phyloP scores from a whole-genome alignment of 1,139 yeast genomes.

The Yamadazyma atmosphaerica region DNA sequence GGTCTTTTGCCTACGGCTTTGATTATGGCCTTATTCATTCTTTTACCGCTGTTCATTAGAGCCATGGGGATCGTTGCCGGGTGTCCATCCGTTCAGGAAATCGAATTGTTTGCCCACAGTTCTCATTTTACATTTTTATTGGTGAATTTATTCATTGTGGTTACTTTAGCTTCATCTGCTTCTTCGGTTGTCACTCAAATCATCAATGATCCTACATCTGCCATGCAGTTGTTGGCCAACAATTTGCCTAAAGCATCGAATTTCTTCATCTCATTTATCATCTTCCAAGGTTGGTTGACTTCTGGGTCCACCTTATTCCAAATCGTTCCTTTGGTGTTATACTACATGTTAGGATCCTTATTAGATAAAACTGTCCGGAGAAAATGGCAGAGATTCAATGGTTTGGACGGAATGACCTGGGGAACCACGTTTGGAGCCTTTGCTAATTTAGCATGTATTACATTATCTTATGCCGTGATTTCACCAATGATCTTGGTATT shows the following conservation, averaged over 20 bases:
- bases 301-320: constrained; percentile 83
- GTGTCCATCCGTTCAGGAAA: constrained; percentile 58
- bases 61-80: constrained; percentile 70
- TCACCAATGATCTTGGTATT: constrained; percentile 74
- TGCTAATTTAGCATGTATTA: constrained; percentile 78
- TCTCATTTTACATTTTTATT: constrained; percentile 73
- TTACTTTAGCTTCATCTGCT: constrained; percentile 72
- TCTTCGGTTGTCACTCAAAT: constrained; percentile 71
- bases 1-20: constrained; percentile 72
- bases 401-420: constrained; percentile 69
- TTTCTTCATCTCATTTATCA: constrained; percentile 70
- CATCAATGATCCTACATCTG: constrained; percentile 60
- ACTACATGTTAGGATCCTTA: constrained; percentile 64
- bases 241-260: constrained; percentile 89
- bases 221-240: constrained; percentile 67
- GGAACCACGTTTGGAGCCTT: constrained; percentile 88
- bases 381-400: constrained; percentile 73
- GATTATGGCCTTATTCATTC: constrained; percentile 65
- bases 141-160: constrained; percentile 67
- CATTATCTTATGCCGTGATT: constrained; percentile 76
- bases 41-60: constrained; percentile 80
- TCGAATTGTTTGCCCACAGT: constrained; percentile 73
- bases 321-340: constrained; percentile 68
- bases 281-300: constrained; percentile 80
- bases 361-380: constrained; percentile 85